Evolutionary conservation across 2,329 filamentous ascomycete genomes (phyloP).

Genomic region (Plectosphaerella plurivora): DNA sequence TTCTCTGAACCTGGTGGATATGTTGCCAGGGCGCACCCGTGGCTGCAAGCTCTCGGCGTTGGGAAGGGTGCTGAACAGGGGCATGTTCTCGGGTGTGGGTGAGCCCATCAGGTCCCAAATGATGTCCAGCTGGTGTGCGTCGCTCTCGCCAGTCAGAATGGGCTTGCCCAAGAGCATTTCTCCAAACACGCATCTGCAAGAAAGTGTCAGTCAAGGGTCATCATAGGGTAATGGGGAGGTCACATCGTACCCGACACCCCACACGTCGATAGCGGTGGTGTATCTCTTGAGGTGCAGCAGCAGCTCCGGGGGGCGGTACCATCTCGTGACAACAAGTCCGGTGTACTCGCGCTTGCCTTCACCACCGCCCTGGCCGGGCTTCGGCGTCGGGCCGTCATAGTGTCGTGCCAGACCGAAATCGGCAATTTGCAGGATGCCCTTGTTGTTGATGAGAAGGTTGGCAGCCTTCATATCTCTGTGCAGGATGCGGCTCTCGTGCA

Average conservation of each 20-base stretch:
- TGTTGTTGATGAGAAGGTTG: conserved; percentile 93
- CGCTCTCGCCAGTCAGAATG: conserved; percentile 85
- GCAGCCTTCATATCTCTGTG: conserved; percentile 99
- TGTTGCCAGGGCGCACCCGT: conserved; percentile 56
- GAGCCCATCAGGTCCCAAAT: conserved; percentile 93
- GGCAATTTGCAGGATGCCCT: conserved; percentile 89
- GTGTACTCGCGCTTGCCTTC: conserved; percentile 89
- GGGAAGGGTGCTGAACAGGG: conserved; percentile 78
- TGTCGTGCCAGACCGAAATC: conserved; percentile 94
- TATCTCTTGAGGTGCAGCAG: conserved; percentile 84
- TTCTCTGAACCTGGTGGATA: conserved; percentile 72
- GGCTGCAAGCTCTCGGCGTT: conserved; percentile 73
- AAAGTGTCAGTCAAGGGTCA: conserved; percentile 14
- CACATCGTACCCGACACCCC: conserved; percentile 80
- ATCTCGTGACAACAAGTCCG: conserved; percentile 91
- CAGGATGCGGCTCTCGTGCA: conserved; percentile 85
- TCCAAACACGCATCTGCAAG: conserved; percentile 81
- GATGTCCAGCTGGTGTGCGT: conserved; percentile 82
- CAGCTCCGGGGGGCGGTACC: conserved; percentile 94
- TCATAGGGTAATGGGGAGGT: not conserved
- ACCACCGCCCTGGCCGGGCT: conserved; percentile 73
- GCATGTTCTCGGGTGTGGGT: conserved; percentile 88
- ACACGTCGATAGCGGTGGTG: conserved; percentile 97
- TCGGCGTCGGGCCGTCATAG: conserved; percentile 80
- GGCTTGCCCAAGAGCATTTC: conserved; percentile 96